Evolutionary conservation across 139 green algal species (phyloP), one percentile per base, ranked within the genome.

Genomic region (Picochlorum costavermella): DNA sequence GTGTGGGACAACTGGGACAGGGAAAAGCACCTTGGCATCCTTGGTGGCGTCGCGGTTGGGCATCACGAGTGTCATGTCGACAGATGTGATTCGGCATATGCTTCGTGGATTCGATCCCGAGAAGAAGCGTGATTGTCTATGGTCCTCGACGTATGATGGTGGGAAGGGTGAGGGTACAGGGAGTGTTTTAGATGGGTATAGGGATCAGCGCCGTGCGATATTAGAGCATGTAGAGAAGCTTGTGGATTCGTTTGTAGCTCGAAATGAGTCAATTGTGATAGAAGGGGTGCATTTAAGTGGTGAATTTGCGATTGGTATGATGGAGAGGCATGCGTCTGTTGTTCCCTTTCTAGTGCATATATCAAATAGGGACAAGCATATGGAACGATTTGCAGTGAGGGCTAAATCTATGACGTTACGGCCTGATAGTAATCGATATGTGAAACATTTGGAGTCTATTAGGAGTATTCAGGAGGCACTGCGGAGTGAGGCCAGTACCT

Each of bases 271-370:
- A 46, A 50, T 91, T 28, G 74, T 96, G 30, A 74, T 88, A 31
- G 84, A 90, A 70, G 81, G 83, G 45, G 80, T 80, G 43, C 72
- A 83, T 61, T 64, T 85, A 20, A 66, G 28, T 43, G 64, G 71
- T 31, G 83, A 77, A 59, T 71, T 80, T 25, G 83, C 87, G 9
- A 43, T 84, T 63, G 70, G 59, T 51, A 77, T 96, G 23, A 90
- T 96, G 90, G 55, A 65, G n/a, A 46, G 57, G n/a, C 65, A 83
- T 60, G 68, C 69, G 62, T 57, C 44, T 46, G 78, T 95, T 46
- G 50, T 97, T 26, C 91, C 91, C n/a, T 97, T 97, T 78, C 70
- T 97, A 37, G 80, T 93, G 14, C 64, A 90, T 82, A 97, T 97
- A 63, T 72, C 45, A 69, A 92, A 90, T 57, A 83, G 90, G 67